phyloP scores from a whole-genome alignment of 176 grass and related monocot genomes.

The Triticum aestivum region DNA sequence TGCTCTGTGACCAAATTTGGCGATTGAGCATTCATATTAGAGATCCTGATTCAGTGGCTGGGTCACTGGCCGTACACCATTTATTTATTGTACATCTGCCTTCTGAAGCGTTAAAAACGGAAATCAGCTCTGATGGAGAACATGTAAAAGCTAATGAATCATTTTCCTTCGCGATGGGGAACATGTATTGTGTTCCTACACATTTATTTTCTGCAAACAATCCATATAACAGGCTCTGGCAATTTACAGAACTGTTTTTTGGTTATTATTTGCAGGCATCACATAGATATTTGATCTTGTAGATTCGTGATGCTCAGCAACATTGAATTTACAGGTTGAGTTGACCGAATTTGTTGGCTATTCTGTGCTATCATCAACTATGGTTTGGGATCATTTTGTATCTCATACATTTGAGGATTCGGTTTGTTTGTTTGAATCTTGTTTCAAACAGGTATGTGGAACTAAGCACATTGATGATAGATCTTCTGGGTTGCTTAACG shows the following conservation, averaged over 20 bases:
- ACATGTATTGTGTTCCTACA: neutral
- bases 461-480: neutral
- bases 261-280: conserved; percentile 25
- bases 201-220: conserved; percentile 18
- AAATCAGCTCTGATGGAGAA: conserved; percentile 1
- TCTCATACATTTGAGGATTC: conserved; percentile 67
- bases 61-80: neutral
- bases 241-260: conserved; percentile 26
- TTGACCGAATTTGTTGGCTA: conserved; percentile 65
- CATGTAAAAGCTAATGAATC: neutral
- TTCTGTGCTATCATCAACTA: conserved; percentile 68
- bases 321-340: conserved; percentile 67
- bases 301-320: conserved; percentile 31
- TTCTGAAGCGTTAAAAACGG: neutral
- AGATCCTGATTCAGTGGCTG: conserved; percentile 14
- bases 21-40: conserved; percentile 10
- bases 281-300: conserved; percentile 28
- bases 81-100: neutral
- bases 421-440: conserved; percentile 55
- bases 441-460: conserved; percentile 62
- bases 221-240: conserved; percentile 6
- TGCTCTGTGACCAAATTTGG: neutral
- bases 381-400: conserved; percentile 86
- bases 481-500: conserved; percentile 4
- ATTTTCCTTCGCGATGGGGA: too few relatives aligned